Evolutionary conservation across 2,329 filamentous ascomycete genomes (phyloP), one percentile per base, ranked within the genome.

Genomic region (Aureobasidium sp.): DNA sequence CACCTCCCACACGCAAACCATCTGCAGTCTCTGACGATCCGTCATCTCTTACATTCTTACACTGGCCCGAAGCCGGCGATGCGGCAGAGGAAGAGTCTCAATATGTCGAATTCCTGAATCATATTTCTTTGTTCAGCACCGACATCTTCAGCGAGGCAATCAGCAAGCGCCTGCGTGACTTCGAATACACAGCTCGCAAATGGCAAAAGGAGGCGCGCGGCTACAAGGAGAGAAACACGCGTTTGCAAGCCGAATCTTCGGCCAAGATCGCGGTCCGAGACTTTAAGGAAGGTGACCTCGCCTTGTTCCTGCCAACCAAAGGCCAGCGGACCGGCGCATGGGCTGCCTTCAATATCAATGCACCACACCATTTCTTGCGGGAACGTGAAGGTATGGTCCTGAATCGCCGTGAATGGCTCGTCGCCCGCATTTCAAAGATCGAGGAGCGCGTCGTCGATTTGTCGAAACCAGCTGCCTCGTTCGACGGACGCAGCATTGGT

Each of bases 261-360:
- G 90, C 96, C 67, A 97, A 97, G 78, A 97, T 99, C 70, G 92
- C 94, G 2, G 97, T 94, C 72, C 88, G 88, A 64, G 87, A 93
- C 55, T 99, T 99, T 79, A 97, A 97, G 71, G 92, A 97, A 74
- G 93, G 94, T 8, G 94, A 99, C 70, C 81, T 99, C 14, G 94
- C 93, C 13, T 77, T 99, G 2, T 99, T 99, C 77, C 77, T 99
- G 44, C 94, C 94, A 0, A 99, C 94, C 0, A 83, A 93, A 39
- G 97, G 97, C 71, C 92, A 97, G 75, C 90, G 89, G 41, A 94
- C 91, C 5, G 89, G 93, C 16, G 93, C 94, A 0, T 99, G 94
- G 94, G 94, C 94, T 5, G 94, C 94, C 0, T 99, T 99, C 81
- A 99, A 99, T 69, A 90, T 99, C 36, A 93, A 92, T 1, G 96